These are phyloP conservation scores for Trichophyton mentagrophytes DNA, from an alignment of 2,329 filamentous ascomycete genomes.

Conservation along the genomic window DNA sequence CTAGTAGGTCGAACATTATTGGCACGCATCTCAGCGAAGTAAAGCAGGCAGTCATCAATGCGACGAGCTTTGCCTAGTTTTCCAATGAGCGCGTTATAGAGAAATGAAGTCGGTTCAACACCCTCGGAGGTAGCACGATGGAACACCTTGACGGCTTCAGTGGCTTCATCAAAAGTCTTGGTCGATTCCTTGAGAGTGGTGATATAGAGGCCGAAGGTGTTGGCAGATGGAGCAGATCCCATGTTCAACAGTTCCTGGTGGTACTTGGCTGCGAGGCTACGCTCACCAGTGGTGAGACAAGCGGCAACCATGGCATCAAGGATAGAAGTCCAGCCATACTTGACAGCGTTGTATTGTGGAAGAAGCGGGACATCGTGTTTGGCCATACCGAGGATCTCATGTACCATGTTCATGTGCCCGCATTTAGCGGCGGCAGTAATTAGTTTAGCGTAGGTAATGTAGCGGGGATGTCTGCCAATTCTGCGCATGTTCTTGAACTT, in stretches of 20 bases:
- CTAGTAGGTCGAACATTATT: constrained; percentile 89
- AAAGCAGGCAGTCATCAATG: constrained; percentile 95
- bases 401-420: constrained; percentile 65
- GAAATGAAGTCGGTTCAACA: constrained; percentile 88
- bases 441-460: constrained; percentile 93
- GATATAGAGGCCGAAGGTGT: constrained; percentile 97
- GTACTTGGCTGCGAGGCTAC: constrained; percentile 67
- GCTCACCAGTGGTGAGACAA: constrained; percentile 70
- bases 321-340: constrained; percentile 93
- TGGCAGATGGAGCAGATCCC: constrained; percentile 82
- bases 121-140: constrained; percentile 84
- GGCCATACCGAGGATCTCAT: constrained; percentile 81
- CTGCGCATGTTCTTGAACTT: constrained; percentile 90
- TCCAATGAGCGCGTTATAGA: constrained; percentile 96
- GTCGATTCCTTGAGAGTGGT: constrained; percentile 96
- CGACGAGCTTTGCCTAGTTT: constrained; percentile 96
- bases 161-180: constrained; percentile 95
- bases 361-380: constrained; percentile 76
- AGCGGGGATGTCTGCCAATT: constrained; percentile 78
- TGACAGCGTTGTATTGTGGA: constrained; percentile 70
- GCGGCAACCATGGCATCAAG: constrained; percentile 93
- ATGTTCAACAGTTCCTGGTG: constrained; percentile 86
- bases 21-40: constrained; percentile 94
- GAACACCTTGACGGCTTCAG: constrained; percentile 95
- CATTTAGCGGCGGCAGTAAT: constrained; percentile 82